Evolutionary conservation across 1,139 yeast genomes (phyloP).

Genomic region (Hansenula anomala): DNA sequence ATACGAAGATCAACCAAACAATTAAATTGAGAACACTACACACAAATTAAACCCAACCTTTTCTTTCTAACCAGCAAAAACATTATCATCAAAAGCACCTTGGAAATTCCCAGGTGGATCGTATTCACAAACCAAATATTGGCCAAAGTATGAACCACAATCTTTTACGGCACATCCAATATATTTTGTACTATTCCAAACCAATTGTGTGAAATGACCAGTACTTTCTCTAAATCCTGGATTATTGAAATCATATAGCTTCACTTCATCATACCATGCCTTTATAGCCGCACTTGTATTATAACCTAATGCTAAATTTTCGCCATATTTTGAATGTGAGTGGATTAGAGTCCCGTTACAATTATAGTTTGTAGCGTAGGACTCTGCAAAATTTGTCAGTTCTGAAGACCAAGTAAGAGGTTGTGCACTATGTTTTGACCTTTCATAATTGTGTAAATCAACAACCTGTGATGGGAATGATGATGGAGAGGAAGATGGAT

Average conservation of each 20-base stretch:
- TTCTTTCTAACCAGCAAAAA: constrained; percentile 26
- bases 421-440: constrained; percentile 44
- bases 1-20: neutral
- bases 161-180: constrained; percentile 46
- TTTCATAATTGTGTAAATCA: constrained; percentile 40
- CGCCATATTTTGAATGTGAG: constrained; percentile 47
- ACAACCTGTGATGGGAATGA: constrained; percentile 21
- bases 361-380: too few relatives aligned
- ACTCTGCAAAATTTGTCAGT: constrained; percentile 31
- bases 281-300: constrained; percentile 41
- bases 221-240: constrained; percentile 40
- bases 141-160: constrained; percentile 45
- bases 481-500: constrained; percentile 29
- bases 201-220: constrained; percentile 51
- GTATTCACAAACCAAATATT: constrained; percentile 50
- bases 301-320: constrained; percentile 51
- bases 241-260: constrained; percentile 33
- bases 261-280: constrained; percentile 50
- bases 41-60: too few relatives aligned
- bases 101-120: constrained; percentile 47
- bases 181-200: constrained; percentile 40
- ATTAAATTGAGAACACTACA: too few relatives aligned
- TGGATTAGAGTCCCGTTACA: constrained; percentile 50
- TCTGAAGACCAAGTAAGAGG: constrained; percentile 39
- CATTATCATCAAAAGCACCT: constrained; percentile 48